These are phyloP conservation scores for Acanthamoeba lenticulata DNA, from an alignment of 208 protist genomes.

Conservation along the genomic window DNA sequence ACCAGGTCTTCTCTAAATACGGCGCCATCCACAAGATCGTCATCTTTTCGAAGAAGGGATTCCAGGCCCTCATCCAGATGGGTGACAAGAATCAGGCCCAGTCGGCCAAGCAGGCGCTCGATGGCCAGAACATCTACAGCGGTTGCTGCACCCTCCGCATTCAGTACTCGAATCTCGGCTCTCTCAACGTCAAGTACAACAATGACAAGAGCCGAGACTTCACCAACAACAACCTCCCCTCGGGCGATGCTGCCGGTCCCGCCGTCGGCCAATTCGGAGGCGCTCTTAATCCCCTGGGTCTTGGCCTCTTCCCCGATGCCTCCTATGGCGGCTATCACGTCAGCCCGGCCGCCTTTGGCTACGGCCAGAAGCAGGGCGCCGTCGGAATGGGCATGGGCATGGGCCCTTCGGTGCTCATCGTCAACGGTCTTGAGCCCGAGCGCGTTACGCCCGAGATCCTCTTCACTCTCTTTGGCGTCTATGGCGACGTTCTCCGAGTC, in stretches of 20 bases:
- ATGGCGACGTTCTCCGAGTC: slow-evolving; percentile 80
- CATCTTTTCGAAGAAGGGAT: slow-evolving; percentile 63
- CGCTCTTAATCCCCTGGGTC: not conserved
- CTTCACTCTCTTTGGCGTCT: slow-evolving; percentile 82
- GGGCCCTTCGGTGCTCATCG: slow-evolving; percentile 70
- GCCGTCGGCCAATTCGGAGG: slow-evolving; percentile 40
- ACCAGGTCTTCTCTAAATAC: slow-evolving; percentile 76
- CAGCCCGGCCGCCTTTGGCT: slow-evolving; percentile 53
- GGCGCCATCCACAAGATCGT: slow-evolving; percentile 56
- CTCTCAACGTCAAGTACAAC: slow-evolving; percentile 61
- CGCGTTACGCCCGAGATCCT: slow-evolving; percentile 73
- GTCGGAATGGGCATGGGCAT: slow-evolving; percentile 58
- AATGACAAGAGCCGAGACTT: slow-evolving; percentile 65
- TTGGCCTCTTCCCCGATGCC: slow-evolving; percentile 41
- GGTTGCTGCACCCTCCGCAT: slow-evolving; percentile 67
- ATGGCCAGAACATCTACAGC: slow-evolving; percentile 67
- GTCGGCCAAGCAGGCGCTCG: slow-evolving; percentile 9
- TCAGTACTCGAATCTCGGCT: slow-evolving; percentile 41
- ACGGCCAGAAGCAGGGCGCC: slow-evolving; percentile 31
- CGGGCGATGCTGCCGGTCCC: slow-evolving; percentile 49
- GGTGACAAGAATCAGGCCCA: slow-evolving; percentile 34
- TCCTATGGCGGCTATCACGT: slow-evolving; percentile 44
- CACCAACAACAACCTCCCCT: slow-evolving; percentile 60
- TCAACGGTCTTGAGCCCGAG: slow-evolving; percentile 51
- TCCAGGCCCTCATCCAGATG: slow-evolving; percentile 67